These are phyloP conservation scores for Exophiala sideris DNA, from an alignment of 2,329 filamentous ascomycete genomes.

Conservation along the genomic window DNA sequence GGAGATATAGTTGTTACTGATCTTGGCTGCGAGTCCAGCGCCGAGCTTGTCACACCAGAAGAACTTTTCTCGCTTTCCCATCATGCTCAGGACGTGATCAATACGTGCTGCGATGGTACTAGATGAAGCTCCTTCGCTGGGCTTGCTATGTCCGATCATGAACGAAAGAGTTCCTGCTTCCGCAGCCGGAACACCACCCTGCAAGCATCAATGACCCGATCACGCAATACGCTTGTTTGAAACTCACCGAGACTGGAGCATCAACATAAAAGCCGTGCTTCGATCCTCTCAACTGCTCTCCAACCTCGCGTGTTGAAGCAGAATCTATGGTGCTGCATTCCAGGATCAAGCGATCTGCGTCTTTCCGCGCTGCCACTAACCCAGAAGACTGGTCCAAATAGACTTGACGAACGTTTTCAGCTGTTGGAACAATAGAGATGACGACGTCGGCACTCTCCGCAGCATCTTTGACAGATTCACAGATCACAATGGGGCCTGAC, in stretches of 20 bases:
- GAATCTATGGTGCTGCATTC: constrained; percentile 15
- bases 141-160: neutral
- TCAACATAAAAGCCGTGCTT: constrained; percentile 8
- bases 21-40: constrained; percentile 28
- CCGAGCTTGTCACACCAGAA: constrained; percentile 29
- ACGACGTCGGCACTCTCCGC: neutral
- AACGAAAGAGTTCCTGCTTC: constrained; percentile 9
- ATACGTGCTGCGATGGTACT: neutral
- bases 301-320: constrained; percentile 4
- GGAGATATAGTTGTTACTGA: constrained; percentile 30
- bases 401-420: neutral
- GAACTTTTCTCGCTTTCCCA: constrained; percentile 9
- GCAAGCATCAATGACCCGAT: neutral
- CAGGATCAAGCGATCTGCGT: constrained; percentile 1
- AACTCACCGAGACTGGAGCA: constrained; percentile 9
- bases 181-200: constrained; percentile 3
- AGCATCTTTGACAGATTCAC: neutral
- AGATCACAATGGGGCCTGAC: neutral
- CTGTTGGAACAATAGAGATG: constrained; percentile 6
- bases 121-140: neutral
- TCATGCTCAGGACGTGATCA: constrained; percentile 3
- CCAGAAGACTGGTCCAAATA: constrained; percentile 2
- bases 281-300: constrained; percentile 3
- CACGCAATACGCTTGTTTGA: neutral
- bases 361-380: neutral